Evolutionary conservation across 352 stramenopile species (phyloP).

Genomic region (Pythium rhizo-oryzae): DNA sequence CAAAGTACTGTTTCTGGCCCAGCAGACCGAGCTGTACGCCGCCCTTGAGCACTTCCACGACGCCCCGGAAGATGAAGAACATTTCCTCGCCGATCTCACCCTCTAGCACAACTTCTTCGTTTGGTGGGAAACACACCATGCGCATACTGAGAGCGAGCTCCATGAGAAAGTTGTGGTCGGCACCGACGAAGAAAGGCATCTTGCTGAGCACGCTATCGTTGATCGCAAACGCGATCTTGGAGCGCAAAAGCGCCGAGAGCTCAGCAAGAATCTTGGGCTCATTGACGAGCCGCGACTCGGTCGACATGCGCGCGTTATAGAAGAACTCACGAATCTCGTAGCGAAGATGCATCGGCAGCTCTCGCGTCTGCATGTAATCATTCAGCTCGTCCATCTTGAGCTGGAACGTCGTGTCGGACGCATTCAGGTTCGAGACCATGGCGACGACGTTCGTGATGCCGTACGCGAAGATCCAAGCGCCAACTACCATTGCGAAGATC

Average conservation of each 20-base stretch:
- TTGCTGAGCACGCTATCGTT: constrained; percentile 84
- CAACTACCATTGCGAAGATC: constrained; percentile 74
- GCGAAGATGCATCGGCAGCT: constrained; percentile 69
- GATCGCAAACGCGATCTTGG: constrained; percentile 83
- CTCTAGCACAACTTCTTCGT: constrained; percentile 82
- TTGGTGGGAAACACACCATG: constrained; percentile 81
- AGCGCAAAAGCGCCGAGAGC: constrained; percentile 69
- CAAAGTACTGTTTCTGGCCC: constrained; percentile 84
- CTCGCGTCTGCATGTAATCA: constrained; percentile 79
- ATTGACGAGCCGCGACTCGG: constrained; percentile 71
- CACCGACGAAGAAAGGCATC: constrained; percentile 79
- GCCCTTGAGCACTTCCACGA: constrained; percentile 69
- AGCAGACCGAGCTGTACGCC: constrained; percentile 66
- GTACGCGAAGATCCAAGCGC: constrained; percentile 83
- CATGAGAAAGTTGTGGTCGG: constrained; percentile 84
- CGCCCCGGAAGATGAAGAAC: constrained; percentile 86
- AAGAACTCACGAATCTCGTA: constrained; percentile 87
- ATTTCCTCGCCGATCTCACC: constrained; percentile 86
- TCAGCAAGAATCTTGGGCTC: constrained; percentile 74
- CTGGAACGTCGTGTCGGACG: constrained; percentile 59
- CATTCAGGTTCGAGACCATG: constrained; percentile 75
- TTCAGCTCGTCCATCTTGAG: constrained; percentile 82
- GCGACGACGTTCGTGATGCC: constrained; percentile 77
- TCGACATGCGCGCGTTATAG: constrained; percentile 73
- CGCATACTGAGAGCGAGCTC: constrained; percentile 81